These are phyloP conservation scores for Vitis amurensis DNA, from an alignment of 164 flowering plant genomes.

Conservation along the genomic window DNA sequence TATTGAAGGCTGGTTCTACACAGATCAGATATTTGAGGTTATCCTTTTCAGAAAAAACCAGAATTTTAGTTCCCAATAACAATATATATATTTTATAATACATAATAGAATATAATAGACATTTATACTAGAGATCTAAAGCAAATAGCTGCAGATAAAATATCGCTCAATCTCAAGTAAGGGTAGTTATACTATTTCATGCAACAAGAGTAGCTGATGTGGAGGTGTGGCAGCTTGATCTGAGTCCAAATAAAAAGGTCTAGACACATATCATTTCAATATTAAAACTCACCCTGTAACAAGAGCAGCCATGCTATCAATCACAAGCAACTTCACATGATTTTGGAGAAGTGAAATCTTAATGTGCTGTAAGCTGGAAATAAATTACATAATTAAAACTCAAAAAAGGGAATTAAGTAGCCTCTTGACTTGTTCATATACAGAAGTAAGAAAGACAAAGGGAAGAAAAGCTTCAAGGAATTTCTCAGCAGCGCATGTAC, in stretches of 20 bases:
- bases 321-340: constrained; percentile 73
- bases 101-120: too few species aligned
- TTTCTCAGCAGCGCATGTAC: not conserved
- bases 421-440: not conserved
- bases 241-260: not conserved
- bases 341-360: constrained; percentile 66
- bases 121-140: too few species aligned
- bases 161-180: too few species aligned
- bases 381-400: constrained; percentile 3
- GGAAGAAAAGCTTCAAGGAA: not conserved
- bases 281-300: constrained; percentile 50
- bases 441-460: constrained; percentile 1
- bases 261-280: not conserved
- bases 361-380: constrained; percentile 70
- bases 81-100: too few species aligned
- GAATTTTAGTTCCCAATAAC: too few species aligned
- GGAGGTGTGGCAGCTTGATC: not conserved
- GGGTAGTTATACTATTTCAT: not conserved
- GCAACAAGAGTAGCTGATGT: not conserved
- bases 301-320: constrained; percentile 91
- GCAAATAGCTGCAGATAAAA: too few species aligned
- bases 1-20: too few species aligned
- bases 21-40: too few species aligned
- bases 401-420: constrained; percentile 2
- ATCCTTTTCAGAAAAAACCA: too few species aligned